Evolutionary conservation across 148 eudicot species (phyloP).

Genomic region (Amaranthus palmeri): DNA sequence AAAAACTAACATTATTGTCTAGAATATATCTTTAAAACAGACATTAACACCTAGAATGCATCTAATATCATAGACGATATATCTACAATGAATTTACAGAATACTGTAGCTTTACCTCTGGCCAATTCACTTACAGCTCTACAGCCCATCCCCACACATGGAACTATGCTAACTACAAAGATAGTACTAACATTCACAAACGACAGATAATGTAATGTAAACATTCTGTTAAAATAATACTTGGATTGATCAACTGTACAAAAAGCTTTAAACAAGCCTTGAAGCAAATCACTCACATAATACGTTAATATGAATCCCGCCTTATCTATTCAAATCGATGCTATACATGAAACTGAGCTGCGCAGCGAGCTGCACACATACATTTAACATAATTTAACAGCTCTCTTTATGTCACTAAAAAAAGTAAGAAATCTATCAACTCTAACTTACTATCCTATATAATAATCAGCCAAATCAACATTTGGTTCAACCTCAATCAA

Average conservation of each 20-base stretch:
- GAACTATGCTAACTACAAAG: no score
- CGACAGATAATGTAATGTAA: no score
- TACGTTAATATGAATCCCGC: conserved; percentile 17
- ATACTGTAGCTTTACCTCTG: no score
- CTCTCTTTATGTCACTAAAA: conserved; percentile 24
- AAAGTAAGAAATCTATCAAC: conserved; percentile 14
- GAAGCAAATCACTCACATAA: background rate
- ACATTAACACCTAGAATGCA: no score
- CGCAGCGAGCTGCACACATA: conserved; percentile 24
- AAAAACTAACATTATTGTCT: no score
- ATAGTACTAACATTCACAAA: no score
- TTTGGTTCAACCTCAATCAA: conserved; percentile 14
- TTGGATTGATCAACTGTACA: conserved; percentile 15
- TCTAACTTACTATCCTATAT: conserved; percentile 25
- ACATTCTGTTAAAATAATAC: background rate
- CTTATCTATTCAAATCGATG: conserved; percentile 31
- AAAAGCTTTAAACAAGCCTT: background rate
- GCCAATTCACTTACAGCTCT: no score
- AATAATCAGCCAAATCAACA: conserved; percentile 24
- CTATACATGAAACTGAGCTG: conserved; percentile 33
- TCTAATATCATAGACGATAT: no score
- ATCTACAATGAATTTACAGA: no score
- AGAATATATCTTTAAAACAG: no score
- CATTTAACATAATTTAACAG: conserved; percentile 39
- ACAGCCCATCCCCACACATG: no score